Percentiles rank a stretch among this genome's conserved stretches.
phyloP scores from a whole-genome alignment of 2,329 filamentous ascomycete species.

The Trichoderma guizhouense region DNA sequence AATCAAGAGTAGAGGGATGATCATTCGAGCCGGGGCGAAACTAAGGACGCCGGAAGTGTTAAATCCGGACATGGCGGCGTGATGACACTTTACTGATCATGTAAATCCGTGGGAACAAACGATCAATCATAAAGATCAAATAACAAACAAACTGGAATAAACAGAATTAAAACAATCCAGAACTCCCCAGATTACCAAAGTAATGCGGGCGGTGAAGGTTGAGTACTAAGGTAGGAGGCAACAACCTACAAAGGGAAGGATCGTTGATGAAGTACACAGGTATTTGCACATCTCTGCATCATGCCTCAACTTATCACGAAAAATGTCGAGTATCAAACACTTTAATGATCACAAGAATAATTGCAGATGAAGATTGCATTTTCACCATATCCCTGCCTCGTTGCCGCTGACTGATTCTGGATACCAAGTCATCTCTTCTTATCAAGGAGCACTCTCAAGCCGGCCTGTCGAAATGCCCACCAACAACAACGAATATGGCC shows the following conservation, averaged over 20 bases:
- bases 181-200: not conserved
- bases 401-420: not conserved
- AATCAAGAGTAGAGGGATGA: not conserved
- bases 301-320: not conserved
- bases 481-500: not conserved
- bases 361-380: not conserved
- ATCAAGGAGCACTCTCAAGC: not conserved
- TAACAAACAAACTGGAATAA: not conserved
- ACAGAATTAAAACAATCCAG: not conserved
- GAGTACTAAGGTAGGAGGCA: not conserved
- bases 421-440: not conserved
- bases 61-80: conserved; percentile 1
- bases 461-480: not conserved
- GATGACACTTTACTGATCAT: too few relatives aligned
- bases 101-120: not conserved
- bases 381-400: too few relatives aligned
- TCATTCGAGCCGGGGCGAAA: not conserved
- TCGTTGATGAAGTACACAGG: not conserved
- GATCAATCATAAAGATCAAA: not conserved
- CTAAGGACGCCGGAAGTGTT: conserved; percentile 5
- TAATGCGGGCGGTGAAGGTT: not conserved
- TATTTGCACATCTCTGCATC: not conserved
- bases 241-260: not conserved
- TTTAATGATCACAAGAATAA: not conserved
- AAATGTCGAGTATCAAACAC: not conserved